Percentiles rank a stretch among this genome's conserved stretches.
Evolutionary conservation across 805 yeast species (phyloP).

Genomic region (Geotrichum ghanense): DNA sequence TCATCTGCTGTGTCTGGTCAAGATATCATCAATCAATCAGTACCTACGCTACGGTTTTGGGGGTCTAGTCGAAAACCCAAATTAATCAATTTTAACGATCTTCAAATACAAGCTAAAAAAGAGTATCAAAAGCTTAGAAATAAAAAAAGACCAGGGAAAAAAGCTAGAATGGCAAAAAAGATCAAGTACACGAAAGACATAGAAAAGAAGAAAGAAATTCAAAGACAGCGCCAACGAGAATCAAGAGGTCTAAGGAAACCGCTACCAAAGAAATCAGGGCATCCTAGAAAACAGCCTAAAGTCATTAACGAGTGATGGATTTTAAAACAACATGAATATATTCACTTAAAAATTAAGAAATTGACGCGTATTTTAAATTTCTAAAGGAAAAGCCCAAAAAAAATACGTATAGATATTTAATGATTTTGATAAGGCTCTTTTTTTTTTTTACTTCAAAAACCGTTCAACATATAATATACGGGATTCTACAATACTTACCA

Average conservation of each 20-base stretch:
- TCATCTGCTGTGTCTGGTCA: conserved; percentile 14
- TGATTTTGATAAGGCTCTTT: too few relatives aligned
- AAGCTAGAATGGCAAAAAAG: conserved; percentile 5
- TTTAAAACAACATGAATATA: too few relatives aligned
- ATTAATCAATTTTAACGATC: conserved; percentile 13
- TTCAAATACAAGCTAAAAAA: conserved; percentile 8
- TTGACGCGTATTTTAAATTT: too few relatives aligned
- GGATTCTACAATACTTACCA: too few relatives aligned
- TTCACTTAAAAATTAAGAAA: too few relatives aligned
- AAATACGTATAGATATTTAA: too few relatives aligned
- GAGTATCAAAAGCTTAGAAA: conserved; percentile 13
- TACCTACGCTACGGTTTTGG: not conserved
- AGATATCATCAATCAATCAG: conserved; percentile 7
- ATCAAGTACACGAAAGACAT: not conserved
- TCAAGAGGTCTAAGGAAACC: not conserved
- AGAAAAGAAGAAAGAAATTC: not conserved
- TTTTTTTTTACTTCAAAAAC: too few relatives aligned
- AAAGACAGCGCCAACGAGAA: not conserved
- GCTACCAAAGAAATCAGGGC: not conserved
- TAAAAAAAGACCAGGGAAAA: conserved; percentile 15
- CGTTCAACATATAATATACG: too few relatives aligned
- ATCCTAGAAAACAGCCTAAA: conserved; percentile 1
- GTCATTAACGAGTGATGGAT: not conserved
- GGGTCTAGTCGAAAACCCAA: conserved; percentile 2
- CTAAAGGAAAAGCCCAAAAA: too few relatives aligned